Base-by-base conservation (phyloP, 805 yeast species). In the Kodamaea nitidulidarum region DNA sequence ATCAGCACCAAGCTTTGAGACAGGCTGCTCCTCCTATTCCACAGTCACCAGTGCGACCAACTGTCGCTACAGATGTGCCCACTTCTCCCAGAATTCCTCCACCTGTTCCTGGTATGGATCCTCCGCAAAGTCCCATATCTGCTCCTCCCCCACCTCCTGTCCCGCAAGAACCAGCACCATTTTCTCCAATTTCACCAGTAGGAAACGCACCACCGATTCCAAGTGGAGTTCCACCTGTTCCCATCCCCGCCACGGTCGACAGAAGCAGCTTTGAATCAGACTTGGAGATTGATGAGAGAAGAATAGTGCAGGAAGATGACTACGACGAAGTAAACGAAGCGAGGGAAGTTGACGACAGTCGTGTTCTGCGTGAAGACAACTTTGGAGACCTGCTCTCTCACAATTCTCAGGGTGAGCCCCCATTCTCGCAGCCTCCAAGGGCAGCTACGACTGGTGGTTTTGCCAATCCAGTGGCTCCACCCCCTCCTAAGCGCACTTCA, bases 351-450 rank as follows among this genome's bases (percentile, higher is more conserved):
- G n/a, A n/a, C n/a, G n/a, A n/a, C n/a, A n/a, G n/a, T n/a, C n/a
- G n/a, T n/a, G n/a, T n/a, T n/a, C n/a, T n/a, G n/a, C n/a, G n/a
- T n/a, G n/a, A n/a, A n/a, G n/a, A n/a, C n/a, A n/a, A n/a, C n/a
- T n/a, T n/a, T n/a, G n/a, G n/a, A n/a, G 40, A 39, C 12, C 46
- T 48, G 32, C 44, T 42, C 12, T 39, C 7, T 7, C 6, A 11
- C 14, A 7, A 7, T 25, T 5, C 12, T 7, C 28, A 36, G 30
- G 61, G 58, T 14, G 47, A 67, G 30, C 52, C 64, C 14, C 60
- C 56, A 4, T 58, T 62, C 16, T 33, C 22, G 7, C 48, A 48
- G 6, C 35, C 36, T 6, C 45, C 25, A 4, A 42, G 51, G 22
- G 33, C 48, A 25, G 22, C 46, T 49, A 9, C 34, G 6, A 25